Conservation (phyloP, 768 basidiomycete genomes). For the Holtermanniella nyarrowii region DNA sequence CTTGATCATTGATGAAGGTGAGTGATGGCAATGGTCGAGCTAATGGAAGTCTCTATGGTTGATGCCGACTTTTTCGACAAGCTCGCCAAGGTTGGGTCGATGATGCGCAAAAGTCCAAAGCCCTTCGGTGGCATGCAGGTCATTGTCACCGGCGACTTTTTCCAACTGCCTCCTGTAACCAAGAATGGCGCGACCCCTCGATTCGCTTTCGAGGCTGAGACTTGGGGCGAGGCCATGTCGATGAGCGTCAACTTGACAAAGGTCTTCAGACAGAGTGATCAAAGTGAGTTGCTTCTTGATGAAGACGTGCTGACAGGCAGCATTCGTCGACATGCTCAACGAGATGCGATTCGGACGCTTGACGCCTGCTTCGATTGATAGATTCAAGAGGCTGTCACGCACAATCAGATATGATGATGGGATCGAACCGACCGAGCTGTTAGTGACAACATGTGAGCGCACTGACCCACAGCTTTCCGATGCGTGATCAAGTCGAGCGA, state of each 20-base stretch:
- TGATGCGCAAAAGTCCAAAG: slow-evolving; percentile 49
- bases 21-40: slow-evolving; percentile 15
- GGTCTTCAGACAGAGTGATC: slow-evolving; percentile 89
- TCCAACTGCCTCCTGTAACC: slow-evolving; percentile 87
- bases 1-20: slow-evolving; percentile 79
- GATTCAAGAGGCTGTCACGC: slow-evolving; percentile 62
- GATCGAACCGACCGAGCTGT: slow-evolving; percentile 84
- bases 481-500: slow-evolving; percentile 78
- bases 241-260: slow-evolving; percentile 85
- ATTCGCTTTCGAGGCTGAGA: slow-evolving; percentile 82
- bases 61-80: slow-evolving; percentile 80
- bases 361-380: slow-evolving; percentile 53
- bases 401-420: slow-evolving; percentile 68
- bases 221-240: slow-evolving; percentile 64
- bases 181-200: slow-evolving; percentile 55
- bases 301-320: slow-evolving; percentile 42
- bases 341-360: slow-evolving; percentile 91
- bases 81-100: slow-evolving; percentile 58
- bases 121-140: slow-evolving; percentile 96
- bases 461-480: slow-evolving; percentile 60
- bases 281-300: slow-evolving; percentile 48
- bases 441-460: slow-evolving; percentile 23
- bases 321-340: slow-evolving; percentile 91
- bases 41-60: slow-evolving; percentile 79
- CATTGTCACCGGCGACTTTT: slow-evolving; percentile 92